phyloP scores from a whole-genome alignment of 164 flowering plant species.

The Annona squamosa region DNA sequence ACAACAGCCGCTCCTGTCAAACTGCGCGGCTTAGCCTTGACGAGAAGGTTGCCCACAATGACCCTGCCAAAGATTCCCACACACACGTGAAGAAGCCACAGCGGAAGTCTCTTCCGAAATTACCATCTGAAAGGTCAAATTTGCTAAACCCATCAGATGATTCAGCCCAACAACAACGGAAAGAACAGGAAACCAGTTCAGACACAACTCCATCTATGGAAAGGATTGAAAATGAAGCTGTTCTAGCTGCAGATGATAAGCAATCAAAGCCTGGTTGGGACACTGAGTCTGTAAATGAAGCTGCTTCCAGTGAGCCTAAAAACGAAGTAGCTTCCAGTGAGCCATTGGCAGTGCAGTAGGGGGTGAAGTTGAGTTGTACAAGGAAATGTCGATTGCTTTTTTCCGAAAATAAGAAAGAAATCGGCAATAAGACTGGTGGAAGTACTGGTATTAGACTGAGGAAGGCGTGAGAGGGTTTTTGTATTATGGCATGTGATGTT shows the following conservation, averaged over 20 bases:
- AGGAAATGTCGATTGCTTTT: slow-evolving; percentile 4
- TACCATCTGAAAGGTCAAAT: slow-evolving; percentile 61
- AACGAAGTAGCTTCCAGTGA: slow-evolving; percentile 5
- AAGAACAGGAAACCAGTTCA: slow-evolving; percentile 10
- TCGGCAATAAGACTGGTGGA: slow-evolving; percentile 5
- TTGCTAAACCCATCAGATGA: slow-evolving; percentile 28
- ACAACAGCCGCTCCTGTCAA: slow-evolving; percentile 17
- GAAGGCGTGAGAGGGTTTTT: slow-evolving; percentile 6
- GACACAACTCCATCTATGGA: slow-evolving; percentile 20
- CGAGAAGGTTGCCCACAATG: slow-evolving; percentile 34
- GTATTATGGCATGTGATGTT: slow-evolving; percentile 9
- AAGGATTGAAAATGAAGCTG: slow-evolving; percentile 10
- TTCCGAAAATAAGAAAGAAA: slow-evolving; percentile 7
- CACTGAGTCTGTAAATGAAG: slow-evolving; percentile 12
- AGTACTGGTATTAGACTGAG: background rate
- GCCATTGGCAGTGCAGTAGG: slow-evolving; percentile 6
- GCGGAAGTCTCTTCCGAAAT: slow-evolving; percentile 79
- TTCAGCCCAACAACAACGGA: slow-evolving; percentile 8
- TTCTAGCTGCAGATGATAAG: slow-evolving; percentile 15
- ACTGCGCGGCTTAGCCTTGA: slow-evolving; percentile 59
- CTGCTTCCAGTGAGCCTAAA: slow-evolving; percentile 8
- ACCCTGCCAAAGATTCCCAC: slow-evolving; percentile 27
- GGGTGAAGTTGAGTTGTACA: background rate
- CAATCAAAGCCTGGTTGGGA: slow-evolving; percentile 13
- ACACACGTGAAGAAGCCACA: slow-evolving; percentile 50